A percentile compares a stretch with the other conserved stretches of the same genome.
Conservation (phyloP, 2,329 filamentous ascomycete species). For the Epichloe sp. region DNA sequence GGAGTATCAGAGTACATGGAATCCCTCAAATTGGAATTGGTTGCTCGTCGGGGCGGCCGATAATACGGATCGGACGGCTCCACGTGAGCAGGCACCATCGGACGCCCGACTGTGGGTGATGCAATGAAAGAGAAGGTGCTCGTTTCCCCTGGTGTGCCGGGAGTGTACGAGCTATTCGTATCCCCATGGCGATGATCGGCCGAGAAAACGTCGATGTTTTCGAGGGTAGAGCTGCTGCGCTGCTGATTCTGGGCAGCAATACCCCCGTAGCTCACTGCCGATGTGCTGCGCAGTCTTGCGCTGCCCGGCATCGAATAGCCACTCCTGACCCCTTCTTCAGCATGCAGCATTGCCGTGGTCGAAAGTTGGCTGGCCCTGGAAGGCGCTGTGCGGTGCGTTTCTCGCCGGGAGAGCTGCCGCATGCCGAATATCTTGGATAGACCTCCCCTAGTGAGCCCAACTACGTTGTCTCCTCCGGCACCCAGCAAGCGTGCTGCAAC, state of each 20-base stretch:
- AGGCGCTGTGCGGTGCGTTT: constrained; percentile 47
- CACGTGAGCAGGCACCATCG: constrained; percentile 30
- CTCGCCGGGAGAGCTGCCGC: constrained; percentile 69
- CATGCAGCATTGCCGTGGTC: constrained; percentile 64
- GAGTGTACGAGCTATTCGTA: constrained; percentile 52
- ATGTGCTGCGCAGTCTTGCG: constrained; percentile 47
- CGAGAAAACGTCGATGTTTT: constrained; percentile 34
- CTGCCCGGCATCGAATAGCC: constrained; percentile 37
- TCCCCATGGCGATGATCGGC: constrained; percentile 35
- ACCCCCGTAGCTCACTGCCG: constrained; percentile 43
- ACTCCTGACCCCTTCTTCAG: constrained; percentile 47
- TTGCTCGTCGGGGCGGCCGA: constrained; percentile 63
- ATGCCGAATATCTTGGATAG: constrained; percentile 84
- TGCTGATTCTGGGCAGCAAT: constrained; percentile 31
- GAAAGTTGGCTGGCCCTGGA: constrained; percentile 74
- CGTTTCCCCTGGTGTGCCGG: constrained; percentile 62
- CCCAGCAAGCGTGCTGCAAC: constrained; percentile 72
- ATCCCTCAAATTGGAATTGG: constrained; percentile 44
- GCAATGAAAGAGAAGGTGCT: constrained; percentile 61
- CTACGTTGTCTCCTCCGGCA: constrained; percentile 62
- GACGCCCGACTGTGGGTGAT: constrained; percentile 38
- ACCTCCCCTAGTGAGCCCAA: constrained; percentile 63
- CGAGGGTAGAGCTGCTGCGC: constrained; percentile 42
- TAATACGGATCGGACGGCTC: constrained; percentile 70
- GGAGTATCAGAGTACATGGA: constrained; percentile 19